Base-by-base conservation (phyloP, 352 stramenopile species). In the Phytopythium helicoides region DNA sequence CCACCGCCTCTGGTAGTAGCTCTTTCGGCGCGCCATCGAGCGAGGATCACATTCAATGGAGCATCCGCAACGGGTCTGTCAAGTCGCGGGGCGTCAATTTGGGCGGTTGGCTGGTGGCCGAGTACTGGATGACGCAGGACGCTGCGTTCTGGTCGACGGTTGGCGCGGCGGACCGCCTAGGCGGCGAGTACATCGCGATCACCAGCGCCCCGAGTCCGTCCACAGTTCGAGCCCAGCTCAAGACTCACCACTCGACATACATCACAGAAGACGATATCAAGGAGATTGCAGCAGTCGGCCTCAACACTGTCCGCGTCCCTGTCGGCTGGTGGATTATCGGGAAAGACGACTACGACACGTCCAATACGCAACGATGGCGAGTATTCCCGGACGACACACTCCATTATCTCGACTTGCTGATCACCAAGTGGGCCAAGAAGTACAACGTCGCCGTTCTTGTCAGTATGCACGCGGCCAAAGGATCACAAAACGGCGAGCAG, bases 141-240 rank as follows among this genome's bases (percentile, higher is more conserved):
- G 75, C 69, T 18, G 74, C 70, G 6, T 73, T 88, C 54, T 88
- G 92, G 69, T 78, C 68, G 44, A 81, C 76, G 4, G 55, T 69
- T 31, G 50, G 50, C 70, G 53, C 12, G 80, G 86, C 52, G 34
- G 50, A 56, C 11, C 36, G 18, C 5, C 22, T 48, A 4, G 33
- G 47, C 15, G 64, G 64, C 22, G 64, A 73, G 56, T 62, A 69
- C 56, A 19, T 35, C 3, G 42, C 53, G 15, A 33, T 58, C 18
- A 28, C 22, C 22, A 44, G 53, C 34, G 19, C 40, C 4, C 2
- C 16, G 18, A 23, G 26, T 21, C 7, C 40, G 40, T 11, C 40
- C 3, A 23, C n/a, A 23, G 26, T 47, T 3, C 18, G 40, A 7
- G 16, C 40, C 15, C 15, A n/a, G 14, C 62, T 72, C 26, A 9